Evolutionary conservation across 768 basidiomycete species (phyloP).

Genomic region (Daedaleopsis nitida): DNA sequence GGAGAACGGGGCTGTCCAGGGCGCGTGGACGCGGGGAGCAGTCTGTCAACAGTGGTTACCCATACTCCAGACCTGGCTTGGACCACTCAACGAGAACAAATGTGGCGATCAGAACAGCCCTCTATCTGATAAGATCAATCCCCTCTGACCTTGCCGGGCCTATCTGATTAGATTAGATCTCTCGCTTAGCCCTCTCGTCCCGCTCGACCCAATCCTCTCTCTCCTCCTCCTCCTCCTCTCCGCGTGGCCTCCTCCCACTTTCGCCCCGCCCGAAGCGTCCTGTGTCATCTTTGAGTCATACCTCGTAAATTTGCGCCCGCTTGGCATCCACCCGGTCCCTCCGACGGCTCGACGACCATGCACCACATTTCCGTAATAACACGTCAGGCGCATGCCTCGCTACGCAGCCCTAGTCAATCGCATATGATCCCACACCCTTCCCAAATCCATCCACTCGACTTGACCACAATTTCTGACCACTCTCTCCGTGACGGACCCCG

Average conservation of each 20-base stretch:
- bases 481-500: background rate
- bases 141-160: background rate
- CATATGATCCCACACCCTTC: background rate
- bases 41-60: background rate
- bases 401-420: too few species aligned
- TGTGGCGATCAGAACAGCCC: too few species aligned
- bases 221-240: constrained; percentile 3
- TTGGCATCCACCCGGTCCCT: background rate
- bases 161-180: constrained; percentile 24
- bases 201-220: background rate
- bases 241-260: constrained; percentile 8
- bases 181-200: background rate
- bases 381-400: too few species aligned
- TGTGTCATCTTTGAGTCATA: background rate
- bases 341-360: background rate
- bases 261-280: background rate
- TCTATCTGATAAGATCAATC: constrained; percentile 23
- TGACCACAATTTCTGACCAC: background rate
- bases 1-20: constrained; percentile 1
- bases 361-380: background rate
- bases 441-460: background rate
- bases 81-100: too few species aligned
- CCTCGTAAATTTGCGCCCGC: background rate
- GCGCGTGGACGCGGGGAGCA: background rate
- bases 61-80: background rate